These are phyloP conservation scores for Marsdenia floribunda DNA, from an alignment of 257 asterid genomes.

Conservation along the genomic window DNA sequence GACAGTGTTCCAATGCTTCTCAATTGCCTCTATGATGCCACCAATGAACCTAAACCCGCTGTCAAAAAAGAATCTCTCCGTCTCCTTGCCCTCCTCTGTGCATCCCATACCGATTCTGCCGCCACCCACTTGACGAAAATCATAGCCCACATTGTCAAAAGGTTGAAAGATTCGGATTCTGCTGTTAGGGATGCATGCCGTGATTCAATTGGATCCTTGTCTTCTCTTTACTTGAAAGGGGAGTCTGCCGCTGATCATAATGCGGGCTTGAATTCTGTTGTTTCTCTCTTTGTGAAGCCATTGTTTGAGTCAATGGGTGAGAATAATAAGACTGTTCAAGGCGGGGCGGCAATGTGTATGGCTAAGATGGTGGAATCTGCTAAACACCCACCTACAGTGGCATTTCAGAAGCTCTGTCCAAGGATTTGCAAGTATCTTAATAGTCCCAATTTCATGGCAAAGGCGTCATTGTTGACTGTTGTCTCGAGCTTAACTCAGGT, in stretches of 20 bases:
- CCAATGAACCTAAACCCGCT: conserved; percentile 77
- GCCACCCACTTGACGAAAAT: conserved; percentile 81
- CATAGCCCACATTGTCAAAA: conserved; percentile 63
- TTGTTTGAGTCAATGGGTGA: conserved; percentile 90
- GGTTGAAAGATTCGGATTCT: conserved; percentile 91
- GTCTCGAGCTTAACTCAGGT: conserved; percentile 92
- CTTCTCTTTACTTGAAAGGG: conserved; percentile 71
- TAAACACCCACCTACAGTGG: conserved; percentile 46
- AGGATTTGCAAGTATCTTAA: conserved; percentile 84
- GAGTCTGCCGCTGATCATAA: conserved; percentile 28
- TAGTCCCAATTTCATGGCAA: conserved; percentile 76
- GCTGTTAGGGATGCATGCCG: conserved; percentile 90
- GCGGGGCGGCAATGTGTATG: conserved; percentile 85
- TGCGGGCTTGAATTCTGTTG: conserved; percentile 58
- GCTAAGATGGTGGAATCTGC: conserved; percentile 88
- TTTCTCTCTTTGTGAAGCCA: conserved; percentile 79
- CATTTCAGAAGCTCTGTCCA: conserved; percentile 81
- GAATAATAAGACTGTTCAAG: conserved; percentile 81
- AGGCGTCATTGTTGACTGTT: conserved; percentile 79
- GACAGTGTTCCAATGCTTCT: conserved; percentile 91
- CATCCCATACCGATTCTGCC: conserved; percentile 59
- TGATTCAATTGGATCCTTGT: conserved; percentile 74
- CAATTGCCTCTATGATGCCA: conserved; percentile 91
- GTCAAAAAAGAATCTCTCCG: conserved; percentile 80
- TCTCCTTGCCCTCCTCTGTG: conserved; percentile 61